A percentile compares a stretch with the other conserved stretches of the same genome.
Conservation (phyloP, 2,329 filamentous ascomycete genomes). For the Epichloe brachyelytri region DNA sequence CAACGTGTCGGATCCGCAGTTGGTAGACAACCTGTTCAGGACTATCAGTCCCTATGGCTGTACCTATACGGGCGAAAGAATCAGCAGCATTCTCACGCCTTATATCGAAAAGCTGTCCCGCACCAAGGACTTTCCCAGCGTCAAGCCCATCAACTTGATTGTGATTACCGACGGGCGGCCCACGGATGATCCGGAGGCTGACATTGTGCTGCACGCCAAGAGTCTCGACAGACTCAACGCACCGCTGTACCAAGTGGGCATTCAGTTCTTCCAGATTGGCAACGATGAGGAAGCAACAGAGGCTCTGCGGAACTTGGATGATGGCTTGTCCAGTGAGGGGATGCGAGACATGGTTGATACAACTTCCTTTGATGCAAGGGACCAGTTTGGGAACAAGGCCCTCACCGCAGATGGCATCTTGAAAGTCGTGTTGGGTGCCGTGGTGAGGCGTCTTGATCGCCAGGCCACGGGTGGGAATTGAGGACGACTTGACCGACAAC, state of each 20-base stretch:
- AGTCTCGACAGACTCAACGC: conserved; percentile 59
- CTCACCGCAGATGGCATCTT: conserved; percentile 61
- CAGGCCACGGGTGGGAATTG: conserved; percentile 4
- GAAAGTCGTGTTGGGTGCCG: conserved; percentile 70
- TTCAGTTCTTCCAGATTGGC: conserved; percentile 95
- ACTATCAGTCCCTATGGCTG: conserved; percentile 47
- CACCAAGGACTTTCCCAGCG: conserved; percentile 26
- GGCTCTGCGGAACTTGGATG: conserved; percentile 62
- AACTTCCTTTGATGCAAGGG: conserved; percentile 47
- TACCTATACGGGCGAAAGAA: conserved; percentile 63
- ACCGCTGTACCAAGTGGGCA: conserved; percentile 68
- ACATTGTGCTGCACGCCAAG: conserved; percentile 54
- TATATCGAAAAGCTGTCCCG: conserved; percentile 43
- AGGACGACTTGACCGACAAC: not conserved
- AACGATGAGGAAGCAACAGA: conserved; percentile 50
- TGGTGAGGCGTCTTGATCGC: conserved; percentile 38
- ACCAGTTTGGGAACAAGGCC: conserved; percentile 17
- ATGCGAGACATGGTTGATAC: conserved; percentile 89
- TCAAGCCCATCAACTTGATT: conserved; percentile 81
- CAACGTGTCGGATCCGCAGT: conserved; percentile 38
- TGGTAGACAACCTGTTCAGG: conserved; percentile 59
- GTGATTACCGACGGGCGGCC: conserved; percentile 83
- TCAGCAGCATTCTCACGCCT: conserved; percentile 58
- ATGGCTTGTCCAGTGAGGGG: conserved; percentile 42
- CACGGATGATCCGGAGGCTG: conserved; percentile 62